A percentile compares a stretch with the other conserved stretches of the same genome.
phyloP scores from a whole-genome alignment of 202 grass and related monocot genomes.

The Tripidium arundinaceum region DNA sequence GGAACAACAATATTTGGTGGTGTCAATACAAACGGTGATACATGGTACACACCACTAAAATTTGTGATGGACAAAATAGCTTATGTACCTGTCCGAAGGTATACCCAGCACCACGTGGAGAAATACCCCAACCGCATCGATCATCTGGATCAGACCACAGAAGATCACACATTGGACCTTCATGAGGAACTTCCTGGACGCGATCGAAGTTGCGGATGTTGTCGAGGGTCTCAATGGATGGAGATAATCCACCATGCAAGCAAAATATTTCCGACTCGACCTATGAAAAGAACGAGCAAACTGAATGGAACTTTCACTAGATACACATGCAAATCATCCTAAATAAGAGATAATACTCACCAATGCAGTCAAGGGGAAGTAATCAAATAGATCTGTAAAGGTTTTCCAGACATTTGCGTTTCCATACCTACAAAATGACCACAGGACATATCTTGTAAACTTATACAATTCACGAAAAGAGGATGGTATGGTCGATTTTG shows the following conservation, averaged over 20 bases:
- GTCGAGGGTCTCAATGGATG: slow-evolving; percentile 93
- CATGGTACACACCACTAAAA: neutral
- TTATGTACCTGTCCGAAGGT: slow-evolving; percentile 84
- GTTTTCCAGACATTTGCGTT: slow-evolving; percentile 99
- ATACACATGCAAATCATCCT: slow-evolving; percentile 12
- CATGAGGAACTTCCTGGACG: slow-evolving; percentile 96
- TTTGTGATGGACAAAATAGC: neutral
- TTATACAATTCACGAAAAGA: neutral
- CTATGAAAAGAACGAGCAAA: slow-evolving; percentile 32
- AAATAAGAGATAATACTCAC: slow-evolving; percentile 48
- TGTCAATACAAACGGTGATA: neutral
- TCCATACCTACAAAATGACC: slow-evolving; percentile 68
- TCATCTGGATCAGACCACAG: slow-evolving; percentile 97
- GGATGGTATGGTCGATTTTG: neutral
- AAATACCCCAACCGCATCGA: slow-evolving; percentile 96
- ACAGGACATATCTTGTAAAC: neutral
- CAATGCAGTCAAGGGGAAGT: slow-evolving; percentile 96
- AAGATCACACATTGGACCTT: slow-evolving; percentile 99
- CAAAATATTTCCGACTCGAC: slow-evolving; percentile 99
- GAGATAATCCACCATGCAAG: slow-evolving; percentile 88
- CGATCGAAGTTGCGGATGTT: slow-evolving; percentile 97
- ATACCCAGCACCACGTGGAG: slow-evolving; percentile 94
- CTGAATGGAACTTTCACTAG: slow-evolving; percentile 12
- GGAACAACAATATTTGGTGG: slow-evolving; percentile 34
- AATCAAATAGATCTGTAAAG: slow-evolving; percentile 98